These are phyloP conservation scores for Coemansia furcata DNA, from an alignment of 192 early-diverging fungal species.

Conservation along the genomic window DNA sequence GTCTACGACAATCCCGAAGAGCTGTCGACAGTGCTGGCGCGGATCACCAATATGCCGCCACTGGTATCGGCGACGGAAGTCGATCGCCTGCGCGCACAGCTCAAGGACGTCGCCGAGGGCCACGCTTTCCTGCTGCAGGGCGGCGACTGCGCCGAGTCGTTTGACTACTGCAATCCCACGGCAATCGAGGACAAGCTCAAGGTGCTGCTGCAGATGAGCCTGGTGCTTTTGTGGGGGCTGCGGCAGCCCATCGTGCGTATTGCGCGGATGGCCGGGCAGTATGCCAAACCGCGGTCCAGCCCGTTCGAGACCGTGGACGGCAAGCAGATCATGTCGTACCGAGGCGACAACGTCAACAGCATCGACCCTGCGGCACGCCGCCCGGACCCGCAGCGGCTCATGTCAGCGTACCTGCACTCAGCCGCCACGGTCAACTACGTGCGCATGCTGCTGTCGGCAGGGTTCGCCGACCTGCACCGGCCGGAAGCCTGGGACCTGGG, in stretches of 20 bases:
- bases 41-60: constrained; percentile 80
- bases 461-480: constrained; percentile 91
- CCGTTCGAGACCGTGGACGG: constrained; percentile 86
- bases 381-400: constrained; percentile 90
- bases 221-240: constrained; percentile 92
- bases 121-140: constrained; percentile 96
- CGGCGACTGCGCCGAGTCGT: constrained; percentile 98
- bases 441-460: constrained; percentile 74
- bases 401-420: constrained; percentile 96
- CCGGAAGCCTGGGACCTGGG: constrained; percentile 86
- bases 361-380: constrained; percentile 79
- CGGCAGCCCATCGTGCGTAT: constrained; percentile 92
- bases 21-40: constrained; percentile 67
- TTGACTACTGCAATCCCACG: constrained; percentile 93
- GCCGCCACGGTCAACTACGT: constrained; percentile 96
- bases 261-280: constrained; percentile 98
- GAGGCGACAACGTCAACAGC: constrained; percentile 98
- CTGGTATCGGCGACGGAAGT: constrained; percentile 89
- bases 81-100: constrained; percentile 73
- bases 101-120: constrained; percentile 85
- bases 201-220: constrained; percentile 95
- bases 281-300: constrained; percentile 95
- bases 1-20: constrained; percentile 75
- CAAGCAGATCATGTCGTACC: constrained; percentile 79
- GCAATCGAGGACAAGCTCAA: constrained; percentile 95